These are phyloP conservation scores for Mortierella hygrophila DNA, from an alignment of 192 early-diverging fungal genomes.

Conservation along the genomic window DNA sequence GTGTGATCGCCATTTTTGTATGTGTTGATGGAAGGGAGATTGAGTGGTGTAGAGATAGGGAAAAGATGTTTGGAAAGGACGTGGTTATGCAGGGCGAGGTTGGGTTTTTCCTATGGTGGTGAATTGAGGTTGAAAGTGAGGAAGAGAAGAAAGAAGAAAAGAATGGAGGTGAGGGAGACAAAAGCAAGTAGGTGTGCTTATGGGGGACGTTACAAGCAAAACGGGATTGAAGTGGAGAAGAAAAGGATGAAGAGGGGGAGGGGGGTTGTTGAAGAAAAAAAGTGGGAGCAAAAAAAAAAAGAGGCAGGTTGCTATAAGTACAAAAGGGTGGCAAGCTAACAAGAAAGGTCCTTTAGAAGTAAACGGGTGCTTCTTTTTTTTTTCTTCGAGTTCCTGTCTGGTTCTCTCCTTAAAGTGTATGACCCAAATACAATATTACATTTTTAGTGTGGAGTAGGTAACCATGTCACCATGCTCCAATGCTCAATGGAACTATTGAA, in stretches of 20 bases:
- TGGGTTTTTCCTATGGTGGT: background rate
- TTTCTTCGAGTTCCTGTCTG: background rate
- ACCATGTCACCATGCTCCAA: background rate
- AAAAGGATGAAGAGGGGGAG: background rate
- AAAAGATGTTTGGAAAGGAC: too few species aligned
- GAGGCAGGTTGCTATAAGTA: background rate
- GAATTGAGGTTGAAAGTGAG: background rate
- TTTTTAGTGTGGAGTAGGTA: background rate
- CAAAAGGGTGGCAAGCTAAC: background rate
- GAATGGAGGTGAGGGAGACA: background rate
- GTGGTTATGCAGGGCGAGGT: background rate
- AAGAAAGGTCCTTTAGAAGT: background rate
- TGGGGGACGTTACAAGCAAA: slow-evolving; percentile 1
- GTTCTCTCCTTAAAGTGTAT: background rate
- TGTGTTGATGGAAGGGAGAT: background rate
- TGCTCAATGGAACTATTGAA: background rate
- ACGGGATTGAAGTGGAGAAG: background rate
- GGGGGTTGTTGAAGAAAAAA: background rate
- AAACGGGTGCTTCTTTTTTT: background rate
- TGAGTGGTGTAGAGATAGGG: background rate
- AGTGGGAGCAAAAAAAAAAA: background rate
- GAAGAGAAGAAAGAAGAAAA: background rate
- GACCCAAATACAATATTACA: background rate
- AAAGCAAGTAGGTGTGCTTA: background rate
- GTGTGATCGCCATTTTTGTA: background rate